phyloP scores from a whole-genome alignment of 192 early-diverging fungal species.

The Backusella psychrophila region DNA sequence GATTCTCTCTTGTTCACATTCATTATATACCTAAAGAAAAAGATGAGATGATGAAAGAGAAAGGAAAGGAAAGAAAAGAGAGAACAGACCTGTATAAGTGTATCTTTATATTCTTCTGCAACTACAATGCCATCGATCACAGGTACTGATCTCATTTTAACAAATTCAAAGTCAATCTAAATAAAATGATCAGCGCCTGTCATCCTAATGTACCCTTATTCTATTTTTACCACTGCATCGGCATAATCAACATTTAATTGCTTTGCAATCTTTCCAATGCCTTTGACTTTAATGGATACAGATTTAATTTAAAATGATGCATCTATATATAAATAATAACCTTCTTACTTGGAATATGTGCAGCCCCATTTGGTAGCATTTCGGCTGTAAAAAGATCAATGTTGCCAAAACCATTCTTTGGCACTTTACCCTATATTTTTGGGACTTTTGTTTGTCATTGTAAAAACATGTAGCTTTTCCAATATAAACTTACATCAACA shows the following conservation, averaged over 20 bases:
- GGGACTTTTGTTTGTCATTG: neutral
- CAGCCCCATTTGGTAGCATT: slow-evolving; percentile 84
- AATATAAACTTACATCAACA: slow-evolving; percentile 46
- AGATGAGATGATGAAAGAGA: slow-evolving; percentile 9
- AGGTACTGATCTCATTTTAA: slow-evolving; percentile 55
- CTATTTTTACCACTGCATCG: slow-evolving; percentile 68
- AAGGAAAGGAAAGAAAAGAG: neutral
- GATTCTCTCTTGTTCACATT: slow-evolving; percentile 21
- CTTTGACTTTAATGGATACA: slow-evolving; percentile 36
- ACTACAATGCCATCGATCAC: slow-evolving; percentile 70
- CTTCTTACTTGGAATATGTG: slow-evolving; percentile 61
- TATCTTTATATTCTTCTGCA: slow-evolving; percentile 50
- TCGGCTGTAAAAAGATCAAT: slow-evolving; percentile 78
- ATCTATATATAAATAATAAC: neutral
- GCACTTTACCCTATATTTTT: slow-evolving; percentile 66
- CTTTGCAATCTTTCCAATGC: slow-evolving; percentile 64
- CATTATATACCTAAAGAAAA: slow-evolving; percentile 32
- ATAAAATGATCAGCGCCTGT: neutral
- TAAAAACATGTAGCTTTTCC: neutral
- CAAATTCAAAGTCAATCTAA: slow-evolving; percentile 74
- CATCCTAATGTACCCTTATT: neutral
- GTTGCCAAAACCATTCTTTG: slow-evolving; percentile 79
- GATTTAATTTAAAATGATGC: neutral
- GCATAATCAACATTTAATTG: slow-evolving; percentile 78
- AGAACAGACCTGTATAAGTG: slow-evolving; percentile 54